Evolutionary conservation across 192 early-diverging fungal species (phyloP), one percentile per base, ranked within the genome.

Genomic region (Backusella circina): DNA sequence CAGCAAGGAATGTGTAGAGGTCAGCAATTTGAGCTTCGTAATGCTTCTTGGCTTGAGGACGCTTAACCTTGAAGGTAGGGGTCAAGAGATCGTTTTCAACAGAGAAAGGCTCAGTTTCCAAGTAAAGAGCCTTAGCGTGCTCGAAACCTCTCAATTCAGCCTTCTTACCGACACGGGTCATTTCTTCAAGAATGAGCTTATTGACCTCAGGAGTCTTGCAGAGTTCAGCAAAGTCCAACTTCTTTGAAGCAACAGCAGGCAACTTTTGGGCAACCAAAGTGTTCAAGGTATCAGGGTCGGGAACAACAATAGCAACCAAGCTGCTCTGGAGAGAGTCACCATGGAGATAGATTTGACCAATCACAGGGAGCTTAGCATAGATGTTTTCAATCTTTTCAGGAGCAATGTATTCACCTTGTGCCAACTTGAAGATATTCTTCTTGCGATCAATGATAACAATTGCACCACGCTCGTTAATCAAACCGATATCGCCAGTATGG

Each of bases 21-120:
- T 74, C 82, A 72, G 86, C 84, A 76, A 95, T 92, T 36, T 89
- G 81, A 9, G 79, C 33, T 68, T 84, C 77, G 77, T 93, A 95
- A 78, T 90, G 78, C 66, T 87, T 85, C 33, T 88, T 88, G 10
- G 90, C 90, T 74, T 95, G 90, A 65, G 90, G 90, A 77, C 96
- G 89, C 72, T 93, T 94, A 38, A 95, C 86, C 87, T 98, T 98
- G 88, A 96, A 72, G 7, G 93, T 93, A 2, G 94, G 94, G 0
- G 95, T 95, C 77, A 97, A 83, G 31, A 93, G 84, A 4, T 85
- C 91, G 31, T 93, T 89, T 72, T 91, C 89, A 30, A 93, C 86
- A 8, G 86, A 76, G 80, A 95, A 95, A 26, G 89, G 79, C n/a
- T 88, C 87, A 1, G 85, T 33, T 36, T 90, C 80, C n/a, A 97